A percentile compares a stretch with the other conserved stretches of the same genome.
These are phyloP conservation scores for Boletus tylopilopsis DNA, from an alignment of 768 basidiomycete genomes.

Conservation along the genomic window DNA sequence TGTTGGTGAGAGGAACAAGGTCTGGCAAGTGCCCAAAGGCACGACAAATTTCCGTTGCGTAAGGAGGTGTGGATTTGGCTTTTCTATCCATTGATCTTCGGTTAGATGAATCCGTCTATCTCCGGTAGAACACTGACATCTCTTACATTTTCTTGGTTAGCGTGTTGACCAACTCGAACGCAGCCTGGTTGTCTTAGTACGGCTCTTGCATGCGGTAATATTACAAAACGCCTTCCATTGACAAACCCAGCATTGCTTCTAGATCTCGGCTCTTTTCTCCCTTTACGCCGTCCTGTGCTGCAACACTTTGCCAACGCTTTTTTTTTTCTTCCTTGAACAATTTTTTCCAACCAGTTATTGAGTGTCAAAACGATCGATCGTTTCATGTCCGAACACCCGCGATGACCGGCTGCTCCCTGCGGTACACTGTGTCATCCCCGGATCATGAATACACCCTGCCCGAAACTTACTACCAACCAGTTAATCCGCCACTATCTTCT, in stretches of 20 bases:
- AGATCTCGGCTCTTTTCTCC: not conserved
- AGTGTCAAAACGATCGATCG: constrained; percentile 10
- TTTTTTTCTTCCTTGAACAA: constrained; percentile 16
- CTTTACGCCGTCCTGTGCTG: constrained; percentile 1
- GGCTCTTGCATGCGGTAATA: constrained; percentile 16
- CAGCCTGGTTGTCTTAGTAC: constrained; percentile 14
- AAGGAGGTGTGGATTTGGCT: constrained; percentile 30
- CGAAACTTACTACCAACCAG: constrained; percentile 8
- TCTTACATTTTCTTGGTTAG: constrained; percentile 4
- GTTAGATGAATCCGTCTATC: constrained; percentile 29
- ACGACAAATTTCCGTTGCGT: constrained; percentile 29
- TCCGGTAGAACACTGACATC: constrained; percentile 25
- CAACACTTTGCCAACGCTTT: not conserved
- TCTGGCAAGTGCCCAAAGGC: no score
- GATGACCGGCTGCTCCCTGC: constrained; percentile 25
- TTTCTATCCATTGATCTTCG: constrained; percentile 32
- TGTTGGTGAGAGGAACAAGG: constrained; percentile 4
- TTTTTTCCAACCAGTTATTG: constrained; percentile 12
- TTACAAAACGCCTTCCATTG: constrained; percentile 1
- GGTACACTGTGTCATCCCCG: constrained; percentile 24
- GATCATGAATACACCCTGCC: constrained; percentile 24
- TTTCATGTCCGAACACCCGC: constrained; percentile 34
- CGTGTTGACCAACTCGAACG: constrained; percentile 2
- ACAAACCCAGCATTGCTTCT: constrained; percentile 16
- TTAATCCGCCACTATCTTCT: constrained; percentile 17